phyloP scores from a whole-genome alignment of 2,329 filamentous ascomycete genomes.

The Arthroderma sp. region DNA sequence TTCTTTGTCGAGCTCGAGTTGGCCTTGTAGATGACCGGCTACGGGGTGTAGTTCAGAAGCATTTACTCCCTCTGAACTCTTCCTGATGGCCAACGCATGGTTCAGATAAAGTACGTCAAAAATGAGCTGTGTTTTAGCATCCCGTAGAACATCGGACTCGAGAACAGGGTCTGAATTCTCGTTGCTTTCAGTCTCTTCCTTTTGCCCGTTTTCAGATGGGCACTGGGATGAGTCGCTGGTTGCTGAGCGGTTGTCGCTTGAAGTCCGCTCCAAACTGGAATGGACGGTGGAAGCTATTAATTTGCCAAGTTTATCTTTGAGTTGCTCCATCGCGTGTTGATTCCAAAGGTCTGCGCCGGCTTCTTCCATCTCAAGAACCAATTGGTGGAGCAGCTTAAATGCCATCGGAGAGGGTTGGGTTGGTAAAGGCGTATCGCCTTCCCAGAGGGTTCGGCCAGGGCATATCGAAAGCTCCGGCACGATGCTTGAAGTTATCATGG shows the following conservation, averaged over 20 bases:
- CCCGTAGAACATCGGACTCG: conserved; percentile 6
- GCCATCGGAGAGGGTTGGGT: conserved; percentile 61
- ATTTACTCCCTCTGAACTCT: not conserved
- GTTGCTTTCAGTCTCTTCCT: conserved; percentile 5
- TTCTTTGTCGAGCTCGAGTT: not conserved
- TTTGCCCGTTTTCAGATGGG: not conserved
- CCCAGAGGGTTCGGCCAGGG: conserved; percentile 61
- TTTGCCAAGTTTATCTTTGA: conserved; percentile 48
- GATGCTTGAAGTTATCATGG: conserved; percentile 24
- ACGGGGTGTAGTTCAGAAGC: not conserved
- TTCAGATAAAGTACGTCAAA: conserved; percentile 25
- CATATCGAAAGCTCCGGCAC: conserved; percentile 36
- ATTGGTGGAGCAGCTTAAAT: conserved; percentile 56
- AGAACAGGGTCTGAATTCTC: too few relatives aligned
- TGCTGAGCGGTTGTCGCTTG: too few relatives aligned
- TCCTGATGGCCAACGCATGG: conserved; percentile 26
- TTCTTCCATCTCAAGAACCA: conserved; percentile 55
- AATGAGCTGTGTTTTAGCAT: conserved; percentile 26
- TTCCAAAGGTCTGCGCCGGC: conserved; percentile 74
- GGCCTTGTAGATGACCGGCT: not conserved
- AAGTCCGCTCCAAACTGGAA: too few relatives aligned
- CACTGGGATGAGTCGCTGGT: not conserved
- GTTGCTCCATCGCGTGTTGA: conserved; percentile 44
- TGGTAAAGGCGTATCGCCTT: conserved; percentile 61
- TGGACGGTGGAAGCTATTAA: conserved; percentile 29